A percentile compares a stretch with the other conserved stretches of the same genome.
Conservation (phyloP, 2,329 filamentous ascomycete genomes). For the Scedosporium dehoogii region DNA sequence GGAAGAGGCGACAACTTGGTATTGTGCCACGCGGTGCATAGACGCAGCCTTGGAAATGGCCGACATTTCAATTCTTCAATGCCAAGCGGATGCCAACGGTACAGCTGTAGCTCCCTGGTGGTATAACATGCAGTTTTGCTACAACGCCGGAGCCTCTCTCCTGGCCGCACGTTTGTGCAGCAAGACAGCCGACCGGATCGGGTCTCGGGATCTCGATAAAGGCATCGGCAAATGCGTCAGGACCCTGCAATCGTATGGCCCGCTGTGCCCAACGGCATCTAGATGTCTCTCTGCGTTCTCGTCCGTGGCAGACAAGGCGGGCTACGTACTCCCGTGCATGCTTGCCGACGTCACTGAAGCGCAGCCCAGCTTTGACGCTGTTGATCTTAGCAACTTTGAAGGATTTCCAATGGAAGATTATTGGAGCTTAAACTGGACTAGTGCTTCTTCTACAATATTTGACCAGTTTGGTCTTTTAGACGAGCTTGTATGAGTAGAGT, state of each 20-base stretch:
- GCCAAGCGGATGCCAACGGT: neutral
- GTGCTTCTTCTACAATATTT: neutral
- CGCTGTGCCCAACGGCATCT: neutral
- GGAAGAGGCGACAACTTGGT: neutral
- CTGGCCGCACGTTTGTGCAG: neutral
- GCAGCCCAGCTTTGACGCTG: neutral
- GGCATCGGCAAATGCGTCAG: neutral
- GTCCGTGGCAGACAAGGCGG: neutral
- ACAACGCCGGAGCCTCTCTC: neutral
- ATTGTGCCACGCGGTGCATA: neutral
- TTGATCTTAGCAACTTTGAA: neutral
- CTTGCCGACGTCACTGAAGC: neutral
- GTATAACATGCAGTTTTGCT: conserved; percentile 2
- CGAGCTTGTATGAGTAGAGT: neutral
- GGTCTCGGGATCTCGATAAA: neutral
- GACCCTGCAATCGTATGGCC: neutral
- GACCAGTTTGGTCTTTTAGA: neutral
- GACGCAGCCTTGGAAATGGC: neutral
- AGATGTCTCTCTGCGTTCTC: neutral
- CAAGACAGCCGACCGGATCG: neutral
- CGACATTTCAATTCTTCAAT: neutral
- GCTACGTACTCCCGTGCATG: neutral
- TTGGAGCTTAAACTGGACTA: neutral
- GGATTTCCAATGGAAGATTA: neutral
- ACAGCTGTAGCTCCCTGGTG: neutral